A percentile compares a stretch with the other conserved stretches of the same genome.
phyloP scores from a whole-genome alignment of 2,329 filamentous ascomycete genomes.

The Incumbomyces delicatus region DNA sequence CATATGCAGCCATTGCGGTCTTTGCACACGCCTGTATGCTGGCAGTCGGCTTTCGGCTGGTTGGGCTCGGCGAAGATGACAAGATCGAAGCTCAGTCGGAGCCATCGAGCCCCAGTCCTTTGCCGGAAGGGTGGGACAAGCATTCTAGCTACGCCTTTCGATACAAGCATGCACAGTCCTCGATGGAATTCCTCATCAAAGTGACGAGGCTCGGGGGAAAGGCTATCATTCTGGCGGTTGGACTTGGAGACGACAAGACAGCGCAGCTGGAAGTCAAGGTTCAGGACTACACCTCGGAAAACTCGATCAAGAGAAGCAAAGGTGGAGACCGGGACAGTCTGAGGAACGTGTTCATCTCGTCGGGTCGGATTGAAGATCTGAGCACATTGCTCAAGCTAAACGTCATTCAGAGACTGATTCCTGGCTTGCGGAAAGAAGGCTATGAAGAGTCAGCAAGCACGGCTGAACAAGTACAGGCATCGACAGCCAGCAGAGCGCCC shows the following conservation, averaged over 20 bases:
- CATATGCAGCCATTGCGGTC: constrained; percentile 75
- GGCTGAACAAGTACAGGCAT: constrained; percentile 4
- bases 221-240: constrained; percentile 72
- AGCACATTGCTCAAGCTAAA: constrained; percentile 63
- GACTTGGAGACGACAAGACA: constrained; percentile 70
- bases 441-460: constrained; percentile 51
- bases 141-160: constrained; percentile 66
- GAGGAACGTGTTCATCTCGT: constrained; percentile 62
- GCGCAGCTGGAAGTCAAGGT: constrained; percentile 63
- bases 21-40: constrained; percentile 76
- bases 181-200: constrained; percentile 74
- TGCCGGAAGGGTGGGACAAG: constrained; percentile 74
- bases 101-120: constrained; percentile 45
- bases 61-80: constrained; percentile 78
- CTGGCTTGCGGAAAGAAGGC: constrained; percentile 65
- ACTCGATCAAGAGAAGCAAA: constrained; percentile 44
- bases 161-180: constrained; percentile 76
- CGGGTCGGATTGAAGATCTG: constrained; percentile 58
- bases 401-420: constrained; percentile 75
- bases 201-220: constrained; percentile 73
- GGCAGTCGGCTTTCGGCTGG: constrained; percentile 67
- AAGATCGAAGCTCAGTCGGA: constrained; percentile 54
- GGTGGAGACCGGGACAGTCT: constrained; percentile 27
- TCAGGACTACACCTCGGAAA: constrained; percentile 63
- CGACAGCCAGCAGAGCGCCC: constrained; percentile 23